These are phyloP conservation scores for Kokia cookei DNA, from an alignment of 441 rosid genomes.

Conservation along the genomic window DNA sequence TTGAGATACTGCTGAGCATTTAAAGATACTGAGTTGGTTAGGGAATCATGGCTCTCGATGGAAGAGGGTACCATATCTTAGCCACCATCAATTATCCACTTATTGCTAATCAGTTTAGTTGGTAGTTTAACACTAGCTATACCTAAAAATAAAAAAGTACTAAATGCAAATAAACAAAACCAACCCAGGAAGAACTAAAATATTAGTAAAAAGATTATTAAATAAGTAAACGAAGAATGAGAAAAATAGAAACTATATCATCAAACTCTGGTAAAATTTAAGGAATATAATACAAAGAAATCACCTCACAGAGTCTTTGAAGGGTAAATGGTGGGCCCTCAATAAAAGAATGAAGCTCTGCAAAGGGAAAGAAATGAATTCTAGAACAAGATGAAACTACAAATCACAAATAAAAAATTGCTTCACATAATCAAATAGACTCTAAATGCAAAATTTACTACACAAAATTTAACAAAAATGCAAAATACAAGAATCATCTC, in stretches of 20 bases:
- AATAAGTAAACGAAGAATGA: not conserved
- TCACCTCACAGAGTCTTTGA: constrained; percentile 91
- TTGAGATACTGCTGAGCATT: too few species aligned
- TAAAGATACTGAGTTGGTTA: not conserved
- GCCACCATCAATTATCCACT: not conserved
- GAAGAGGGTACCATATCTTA: not conserved
- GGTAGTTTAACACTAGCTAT: not conserved
- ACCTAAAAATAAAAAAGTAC: not conserved
- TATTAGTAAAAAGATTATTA: not conserved
- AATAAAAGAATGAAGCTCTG: constrained; percentile 68
- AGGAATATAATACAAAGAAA: constrained; percentile 4
- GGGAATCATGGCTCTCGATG: not conserved
- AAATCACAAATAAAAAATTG: not conserved
- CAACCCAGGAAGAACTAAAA: not conserved
- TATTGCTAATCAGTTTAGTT: not conserved
- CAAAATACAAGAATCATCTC: not conserved
- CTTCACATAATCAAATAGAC: not conserved
- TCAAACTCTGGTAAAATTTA: not conserved
- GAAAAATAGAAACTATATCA: not conserved
- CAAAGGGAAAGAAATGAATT: constrained; percentile 15
- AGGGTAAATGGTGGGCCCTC: constrained; percentile 97
- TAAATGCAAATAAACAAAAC: not conserved
- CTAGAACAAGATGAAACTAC: not conserved
- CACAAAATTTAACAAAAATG: not conserved
- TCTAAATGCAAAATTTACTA: not conserved